Evolutionary conservation across 208 protist genomes (phyloP).

Genomic region (Acanthamoeba healyi): DNA sequence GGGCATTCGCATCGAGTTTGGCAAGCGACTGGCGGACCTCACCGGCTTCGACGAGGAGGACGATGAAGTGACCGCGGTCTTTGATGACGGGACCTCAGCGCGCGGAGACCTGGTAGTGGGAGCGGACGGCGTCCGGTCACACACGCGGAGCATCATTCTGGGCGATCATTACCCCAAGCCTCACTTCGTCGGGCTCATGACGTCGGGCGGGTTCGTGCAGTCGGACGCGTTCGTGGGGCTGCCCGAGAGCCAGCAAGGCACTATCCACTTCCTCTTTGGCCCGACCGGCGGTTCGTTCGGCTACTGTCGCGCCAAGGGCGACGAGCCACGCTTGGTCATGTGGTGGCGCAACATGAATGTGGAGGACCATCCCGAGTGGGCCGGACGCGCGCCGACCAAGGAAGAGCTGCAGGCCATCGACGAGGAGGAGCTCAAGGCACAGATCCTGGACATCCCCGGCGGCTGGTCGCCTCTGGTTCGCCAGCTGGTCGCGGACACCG

Average conservation of each 20-base stretch:
- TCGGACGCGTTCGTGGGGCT: neutral
- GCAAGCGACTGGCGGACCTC: neutral
- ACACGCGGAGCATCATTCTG: neutral
- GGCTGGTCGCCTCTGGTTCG: neutral
- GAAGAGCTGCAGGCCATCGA: conserved; percentile 46
- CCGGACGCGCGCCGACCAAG: neutral
- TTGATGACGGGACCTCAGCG: neutral
- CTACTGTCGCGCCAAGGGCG: neutral
- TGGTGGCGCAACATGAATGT: conserved; percentile 60
- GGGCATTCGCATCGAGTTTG: neutral
- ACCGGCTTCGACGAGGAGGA: neutral
- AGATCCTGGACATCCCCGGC: conserved; percentile 30
- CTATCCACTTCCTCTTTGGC: neutral
- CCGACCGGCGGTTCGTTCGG: neutral
- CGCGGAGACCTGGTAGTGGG: conserved; percentile 9
- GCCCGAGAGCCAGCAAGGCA: neutral
- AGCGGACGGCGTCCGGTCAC: neutral
- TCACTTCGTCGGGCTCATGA: neutral
- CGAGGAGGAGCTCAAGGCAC: neutral
- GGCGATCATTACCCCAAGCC: neutral
- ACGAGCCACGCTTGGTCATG: conserved; percentile 31
- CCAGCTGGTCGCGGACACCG: conserved; percentile 41
- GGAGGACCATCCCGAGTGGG: neutral
- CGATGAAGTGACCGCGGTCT: neutral
- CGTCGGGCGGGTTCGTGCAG: neutral